Percentiles rank a stretch among this genome's conserved stretches.
These are phyloP conservation scores for Botryotinia narcissicola DNA, from an alignment of 2,329 filamentous ascomycete species.

Conservation along the genomic window DNA sequence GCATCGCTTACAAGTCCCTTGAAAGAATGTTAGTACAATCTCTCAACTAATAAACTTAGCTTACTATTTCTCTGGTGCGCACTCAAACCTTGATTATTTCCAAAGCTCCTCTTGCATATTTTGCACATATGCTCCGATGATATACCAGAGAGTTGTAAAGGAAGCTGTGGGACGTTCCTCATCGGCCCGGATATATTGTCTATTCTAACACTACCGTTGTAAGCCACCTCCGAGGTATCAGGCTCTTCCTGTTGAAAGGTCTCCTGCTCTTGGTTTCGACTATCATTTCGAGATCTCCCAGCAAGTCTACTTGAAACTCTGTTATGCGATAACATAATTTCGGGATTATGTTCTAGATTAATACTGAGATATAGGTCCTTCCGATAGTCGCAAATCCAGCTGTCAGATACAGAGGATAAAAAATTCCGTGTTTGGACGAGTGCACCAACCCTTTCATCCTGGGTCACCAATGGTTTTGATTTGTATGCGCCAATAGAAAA, in stretches of 20 bases:
- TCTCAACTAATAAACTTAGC: too few species aligned
- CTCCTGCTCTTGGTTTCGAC: too few species aligned
- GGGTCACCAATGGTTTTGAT: neutral
- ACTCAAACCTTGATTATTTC: neutral
- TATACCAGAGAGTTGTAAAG: neutral
- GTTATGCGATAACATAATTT: neutral
- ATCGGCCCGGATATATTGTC: neutral
- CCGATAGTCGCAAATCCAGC: neutral
- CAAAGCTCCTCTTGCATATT: neutral
- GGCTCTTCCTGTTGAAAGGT: neutral
- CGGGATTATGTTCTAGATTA: neutral
- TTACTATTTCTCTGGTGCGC: neutral
- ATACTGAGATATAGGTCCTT: neutral
- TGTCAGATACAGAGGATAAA: neutral
- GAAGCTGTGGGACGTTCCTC: neutral
- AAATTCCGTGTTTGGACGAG: constrained; percentile 11
- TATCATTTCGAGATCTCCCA: neutral
- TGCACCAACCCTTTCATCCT: neutral
- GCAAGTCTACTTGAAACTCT: neutral
- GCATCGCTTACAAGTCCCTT: neutral
- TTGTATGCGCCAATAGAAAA: neutral
- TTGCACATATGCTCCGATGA: neutral
- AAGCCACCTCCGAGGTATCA: neutral
- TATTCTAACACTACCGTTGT: neutral
- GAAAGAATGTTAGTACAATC: neutral